Evolutionary conservation across 495 filamentous ascomycete genomes (phyloP).

Genomic region (Lasiosphaeria miniovina): DNA sequence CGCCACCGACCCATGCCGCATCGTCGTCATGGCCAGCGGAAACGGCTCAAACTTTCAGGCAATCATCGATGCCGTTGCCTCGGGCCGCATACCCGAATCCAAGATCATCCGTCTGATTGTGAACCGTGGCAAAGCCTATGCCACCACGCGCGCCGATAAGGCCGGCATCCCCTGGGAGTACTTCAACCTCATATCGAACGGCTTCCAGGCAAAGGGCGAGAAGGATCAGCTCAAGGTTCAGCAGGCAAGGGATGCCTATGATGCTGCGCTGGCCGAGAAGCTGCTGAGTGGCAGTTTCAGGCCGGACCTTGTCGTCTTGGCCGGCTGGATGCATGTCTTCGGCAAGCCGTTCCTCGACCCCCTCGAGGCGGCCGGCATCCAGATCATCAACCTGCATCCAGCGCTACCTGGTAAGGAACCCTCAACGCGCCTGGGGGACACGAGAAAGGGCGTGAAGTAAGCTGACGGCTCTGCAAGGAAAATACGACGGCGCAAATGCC

Average conservation of each 20-base stretch:
- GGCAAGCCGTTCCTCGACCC: conserved; percentile 55
- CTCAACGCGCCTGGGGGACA: neutral
- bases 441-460: too few species aligned
- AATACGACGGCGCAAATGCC: conserved; percentile 6
- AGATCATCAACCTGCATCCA: conserved; percentile 86
- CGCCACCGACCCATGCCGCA: conserved; percentile 28
- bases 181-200: conserved; percentile 73
- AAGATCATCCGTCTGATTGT: conserved; percentile 75
- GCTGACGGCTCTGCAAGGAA: conserved; percentile 4
- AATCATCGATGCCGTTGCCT: conserved; percentile 69
- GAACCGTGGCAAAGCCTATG: conserved; percentile 78
- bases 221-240: conserved; percentile 53
- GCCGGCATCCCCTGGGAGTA: conserved; percentile 76
- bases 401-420: conserved; percentile 53
- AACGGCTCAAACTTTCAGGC: conserved; percentile 88
- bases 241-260: conserved; percentile 66
- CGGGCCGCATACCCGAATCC: conserved; percentile 53
- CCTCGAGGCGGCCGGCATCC: conserved; percentile 55
- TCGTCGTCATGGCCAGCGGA: conserved; percentile 56
- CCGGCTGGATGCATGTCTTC: conserved; percentile 68
- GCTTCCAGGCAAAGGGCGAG: conserved; percentile 53
- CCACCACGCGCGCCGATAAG: conserved; percentile 66
- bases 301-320: conserved; percentile 68
- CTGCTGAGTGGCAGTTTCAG: conserved; percentile 54
- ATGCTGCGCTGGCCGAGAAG: conserved; percentile 71